Base-by-base conservation (phyloP, 2,329 filamentous ascomycete species). In the Ophiocordyceps camponoti-leonardi region DNA sequence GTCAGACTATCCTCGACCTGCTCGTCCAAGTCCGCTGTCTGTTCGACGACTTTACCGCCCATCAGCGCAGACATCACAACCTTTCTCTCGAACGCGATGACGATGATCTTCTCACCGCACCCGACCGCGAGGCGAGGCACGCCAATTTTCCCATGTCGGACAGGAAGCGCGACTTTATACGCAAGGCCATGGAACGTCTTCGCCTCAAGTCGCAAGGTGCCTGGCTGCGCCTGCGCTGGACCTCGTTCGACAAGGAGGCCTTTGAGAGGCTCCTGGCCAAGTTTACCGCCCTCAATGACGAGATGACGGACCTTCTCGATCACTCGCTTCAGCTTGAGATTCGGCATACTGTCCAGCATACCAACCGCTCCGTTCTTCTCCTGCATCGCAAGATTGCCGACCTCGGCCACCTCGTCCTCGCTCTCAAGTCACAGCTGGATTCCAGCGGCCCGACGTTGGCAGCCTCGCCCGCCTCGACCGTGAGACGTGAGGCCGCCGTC, bases 1-100 rank as follows among this genome's bases (percentile, higher is more conserved):
- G 67, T 20, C 67, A 68, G 46, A 69, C 65, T 0, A 63, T 71
- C n/a, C 59, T 71, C 1, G 68, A 71, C 49, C 52, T 71, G 43
- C 56, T 71, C 19, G 61, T 70, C 7, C 67, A 71, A 49, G 62
- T 71, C 10, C 61, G 66, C 46, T 68, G 64, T 42, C 53, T 71
- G 20, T 69, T 71, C 50, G 59, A 65, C 35, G 64, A 71, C 47
- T 71, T 71, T 45, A 61, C 62, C 28, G 58, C 63, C 40, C 58
- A 67, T 13, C 67, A 70, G 46, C 55, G 54, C 43, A 60, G 56
- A 35, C 61, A 70, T 49, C 54, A 57, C 22, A 58, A 59, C 37
- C 60, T 69, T 8, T 56, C 58, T 16, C 49, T 57, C 3, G 52
- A 59, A 5, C 52, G 50, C 4, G 66, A 66, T 44, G 51, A 54